Evolutionary conservation across 2,329 filamentous ascomycete species (phyloP), one percentile per base, ranked within the genome.

Genomic region (Pseudopyricularia javanii): DNA sequence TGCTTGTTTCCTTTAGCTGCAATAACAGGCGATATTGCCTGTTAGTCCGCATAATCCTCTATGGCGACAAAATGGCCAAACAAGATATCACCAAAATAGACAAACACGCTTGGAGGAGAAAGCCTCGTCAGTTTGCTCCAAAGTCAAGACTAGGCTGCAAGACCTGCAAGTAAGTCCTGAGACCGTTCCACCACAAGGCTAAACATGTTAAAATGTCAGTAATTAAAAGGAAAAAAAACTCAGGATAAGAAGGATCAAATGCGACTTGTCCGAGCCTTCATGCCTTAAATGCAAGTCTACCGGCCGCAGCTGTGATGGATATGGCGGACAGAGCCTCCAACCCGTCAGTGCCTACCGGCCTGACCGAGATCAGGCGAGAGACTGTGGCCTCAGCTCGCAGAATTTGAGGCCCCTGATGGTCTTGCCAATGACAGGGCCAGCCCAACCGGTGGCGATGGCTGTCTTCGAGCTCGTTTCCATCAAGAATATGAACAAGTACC

Each of bases 131-230:
- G 40, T 69, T 64, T 33, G 64, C 68, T 52, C 64, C 66, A 56
- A 70, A 69, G 59, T 69, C 66, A 56, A 64, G 62, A 59, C 58
- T 64, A 14, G 67, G 66, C 49, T 70, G 66, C 57, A 68, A 65
- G 57, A 69, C 67, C 43, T 69, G 67, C 66, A 69, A 70, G 67
- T 69, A 53, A 65, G 66, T 62, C 49, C 56, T 53, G 51, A 50
- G 28, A n/a, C n/a, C n/a, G n/a, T n/a, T n/a, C n/a, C n/a, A n/a
- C n/a, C n/a, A n/a, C n/a, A n/a, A n/a, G n/a, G n/a, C n/a, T n/a
- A n/a, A n/a, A n/a, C n/a, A n/a, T n/a, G n/a, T n/a, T n/a, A n/a
- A n/a, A n/a, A n/a, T n/a, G n/a, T n/a, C n/a, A n/a, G n/a, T n/a
- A n/a, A n/a, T n/a, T n/a, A n/a, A n/a, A n/a, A n/a, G n/a, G n/a